Percentiles rank a stretch among this genome's conserved stretches.
Conservation (phyloP, 805 yeast species). For the Diddensiella transvaalensis region DNA sequence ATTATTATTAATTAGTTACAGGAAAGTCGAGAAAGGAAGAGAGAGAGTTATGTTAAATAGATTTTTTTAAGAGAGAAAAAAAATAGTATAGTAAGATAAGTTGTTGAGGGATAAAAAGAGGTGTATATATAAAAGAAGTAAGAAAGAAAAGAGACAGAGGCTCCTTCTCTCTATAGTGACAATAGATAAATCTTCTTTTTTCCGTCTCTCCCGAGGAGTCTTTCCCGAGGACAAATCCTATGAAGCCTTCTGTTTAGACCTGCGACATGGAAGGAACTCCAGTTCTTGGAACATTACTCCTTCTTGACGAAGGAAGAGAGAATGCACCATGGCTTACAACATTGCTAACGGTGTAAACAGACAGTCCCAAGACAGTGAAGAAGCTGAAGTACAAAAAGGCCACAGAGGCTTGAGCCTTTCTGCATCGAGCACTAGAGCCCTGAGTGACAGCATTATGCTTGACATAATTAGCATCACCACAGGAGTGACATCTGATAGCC, state of each 20-base stretch:
- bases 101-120: too few relatives aligned
- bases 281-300: slow-evolving; percentile 56
- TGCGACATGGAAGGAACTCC: slow-evolving; percentile 91
- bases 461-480: slow-evolving; percentile 65
- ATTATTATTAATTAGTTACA: not conserved
- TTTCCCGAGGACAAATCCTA: too few relatives aligned
- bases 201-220: too few relatives aligned
- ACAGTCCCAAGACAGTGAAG: slow-evolving; percentile 66
- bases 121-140: too few relatives aligned
- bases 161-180: too few relatives aligned
- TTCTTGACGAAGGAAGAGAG: slow-evolving; percentile 49
- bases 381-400: slow-evolving; percentile 82
- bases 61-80: not conserved
- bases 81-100: not conserved
- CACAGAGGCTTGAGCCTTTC: slow-evolving; percentile 87
- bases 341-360: slow-evolving; percentile 46
- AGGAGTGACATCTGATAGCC: slow-evolving; percentile 81
- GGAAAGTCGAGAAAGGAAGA: not conserved
- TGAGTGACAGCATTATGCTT: slow-evolving; percentile 64
- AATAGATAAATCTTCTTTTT: too few relatives aligned
- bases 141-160: too few relatives aligned
- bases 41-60: not conserved
- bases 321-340: slow-evolving; percentile 55
- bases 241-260: too few relatives aligned
- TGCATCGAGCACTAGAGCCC: slow-evolving; percentile 81